A percentile compares a stretch with the other conserved stretches of the same genome.
Evolutionary conservation across 768 basidiomycete species (phyloP).

Genomic region (Phylloporus rhodoxanthus): DNA sequence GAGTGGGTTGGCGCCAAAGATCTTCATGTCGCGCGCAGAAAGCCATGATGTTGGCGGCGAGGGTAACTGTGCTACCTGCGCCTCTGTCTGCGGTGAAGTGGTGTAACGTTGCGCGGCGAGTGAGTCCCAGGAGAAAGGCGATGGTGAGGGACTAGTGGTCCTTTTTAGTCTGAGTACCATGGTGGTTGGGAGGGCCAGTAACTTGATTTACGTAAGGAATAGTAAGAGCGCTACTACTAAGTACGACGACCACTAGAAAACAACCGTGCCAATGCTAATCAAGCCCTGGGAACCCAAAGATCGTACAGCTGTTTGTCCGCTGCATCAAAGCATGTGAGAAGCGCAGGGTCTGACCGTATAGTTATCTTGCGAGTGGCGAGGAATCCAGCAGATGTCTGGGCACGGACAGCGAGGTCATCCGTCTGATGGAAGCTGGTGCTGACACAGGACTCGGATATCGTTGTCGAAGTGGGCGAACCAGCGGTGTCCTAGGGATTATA

Average conservation of each 20-base stretch:
- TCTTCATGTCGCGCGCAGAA: conserved; percentile 80
- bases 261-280: background rate
- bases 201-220: conserved; percentile 18
- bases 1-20: conserved; percentile 76
- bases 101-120: conserved; percentile 26
- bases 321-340: conserved; percentile 70
- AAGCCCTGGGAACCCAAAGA: conserved; percentile 56
- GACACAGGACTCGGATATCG: conserved; percentile 26
- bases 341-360: conserved; percentile 60
- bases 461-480: conserved; percentile 27
- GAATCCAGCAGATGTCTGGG: conserved; percentile 17
- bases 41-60: conserved; percentile 85
- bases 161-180: conserved; percentile 43
- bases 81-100: conserved; percentile 29
- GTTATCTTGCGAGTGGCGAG: conserved; percentile 34
- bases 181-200: conserved; percentile 11
- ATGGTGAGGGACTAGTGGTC: conserved; percentile 37
- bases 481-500: conserved; percentile 13
- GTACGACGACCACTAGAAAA: background rate
- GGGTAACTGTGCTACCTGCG: conserved; percentile 40
- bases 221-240: background rate
- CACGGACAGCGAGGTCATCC: conserved; percentile 16
- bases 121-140: conserved; percentile 63
- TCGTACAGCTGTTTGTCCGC: conserved; percentile 72
- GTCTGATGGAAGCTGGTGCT: conserved; percentile 19